Conservation (phyloP, 2,329 filamentous ascomycete genomes). For the Aureobasidium namibiae region DNA sequence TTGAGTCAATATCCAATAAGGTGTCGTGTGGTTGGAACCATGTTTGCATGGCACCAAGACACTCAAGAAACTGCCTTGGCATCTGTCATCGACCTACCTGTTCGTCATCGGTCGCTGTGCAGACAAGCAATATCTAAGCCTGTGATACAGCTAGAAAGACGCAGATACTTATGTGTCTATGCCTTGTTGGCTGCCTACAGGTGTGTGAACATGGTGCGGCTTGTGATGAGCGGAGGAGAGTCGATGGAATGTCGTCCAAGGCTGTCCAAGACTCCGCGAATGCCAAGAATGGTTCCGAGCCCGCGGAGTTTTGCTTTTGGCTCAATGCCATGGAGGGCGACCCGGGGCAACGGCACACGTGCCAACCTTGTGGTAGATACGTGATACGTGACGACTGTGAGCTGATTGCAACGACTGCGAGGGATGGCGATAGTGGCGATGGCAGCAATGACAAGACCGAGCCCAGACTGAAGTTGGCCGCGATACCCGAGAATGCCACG, state of each 20-base stretch:
- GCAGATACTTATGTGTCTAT: not conserved
- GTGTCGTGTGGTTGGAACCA: not conserved
- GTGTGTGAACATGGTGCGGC: not conserved
- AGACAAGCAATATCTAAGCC: not conserved
- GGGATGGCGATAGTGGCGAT: conserved; percentile 1
- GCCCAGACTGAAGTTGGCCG: not conserved
- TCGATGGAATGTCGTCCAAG: not conserved
- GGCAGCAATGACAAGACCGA: conserved; percentile 3
- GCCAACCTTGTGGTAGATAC: not conserved
- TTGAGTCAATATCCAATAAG: conserved; percentile 8
- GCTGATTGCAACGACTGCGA: not conserved
- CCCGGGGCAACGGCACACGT: not conserved
- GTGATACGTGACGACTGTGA: not conserved
- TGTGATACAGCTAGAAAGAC: not conserved
- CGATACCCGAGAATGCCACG: not conserved
- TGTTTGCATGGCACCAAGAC: conserved; percentile 13
- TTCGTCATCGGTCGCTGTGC: not conserved
- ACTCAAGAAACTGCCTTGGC: conserved; percentile 9
- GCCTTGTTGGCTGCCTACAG: not conserved
- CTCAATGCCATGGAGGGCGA: not conserved
- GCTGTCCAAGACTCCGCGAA: not conserved
- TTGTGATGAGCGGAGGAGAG: not conserved
- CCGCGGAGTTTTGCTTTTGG: conserved; percentile 9
- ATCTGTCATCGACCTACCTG: not conserved
- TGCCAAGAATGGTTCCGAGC: not conserved